These are phyloP conservation scores for Setomelanomma holmii DNA, from an alignment of 2,329 filamentous ascomycete species.

Conservation along the genomic window DNA sequence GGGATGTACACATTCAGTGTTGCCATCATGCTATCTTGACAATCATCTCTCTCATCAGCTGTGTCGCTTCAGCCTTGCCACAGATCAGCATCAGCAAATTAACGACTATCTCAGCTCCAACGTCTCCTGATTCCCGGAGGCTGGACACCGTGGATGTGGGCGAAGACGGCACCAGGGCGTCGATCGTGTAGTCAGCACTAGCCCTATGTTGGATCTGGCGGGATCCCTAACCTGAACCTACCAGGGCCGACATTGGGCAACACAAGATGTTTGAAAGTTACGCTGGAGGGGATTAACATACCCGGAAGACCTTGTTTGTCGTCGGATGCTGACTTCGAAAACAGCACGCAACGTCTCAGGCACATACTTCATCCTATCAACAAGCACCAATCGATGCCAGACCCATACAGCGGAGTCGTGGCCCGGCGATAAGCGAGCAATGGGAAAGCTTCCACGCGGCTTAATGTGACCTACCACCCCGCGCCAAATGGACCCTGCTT, in stretches of 20 bases:
- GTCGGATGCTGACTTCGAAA: not conserved
- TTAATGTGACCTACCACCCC: not conserved
- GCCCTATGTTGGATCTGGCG: not conserved
- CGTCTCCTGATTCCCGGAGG: not conserved
- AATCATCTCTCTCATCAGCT: not conserved
- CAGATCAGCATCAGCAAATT: constrained; percentile 1
- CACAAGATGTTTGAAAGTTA: constrained; percentile 1
- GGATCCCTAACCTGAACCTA: not conserved
- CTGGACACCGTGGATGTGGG: not conserved
- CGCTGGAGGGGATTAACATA: constrained; percentile 6
- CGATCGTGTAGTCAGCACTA: constrained; percentile 12
- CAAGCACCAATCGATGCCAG: not conserved
- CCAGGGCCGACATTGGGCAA: not conserved
- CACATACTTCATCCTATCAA: not conserved
- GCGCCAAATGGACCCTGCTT: not conserved
- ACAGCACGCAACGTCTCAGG: not conserved
- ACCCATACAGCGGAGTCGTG: not conserved
- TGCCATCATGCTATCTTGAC: not conserved
- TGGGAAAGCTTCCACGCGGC: not conserved
- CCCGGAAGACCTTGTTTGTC: not conserved
- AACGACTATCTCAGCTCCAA: not conserved
- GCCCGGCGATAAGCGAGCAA: not conserved
- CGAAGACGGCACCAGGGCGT: not conserved
- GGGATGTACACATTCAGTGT: not conserved
- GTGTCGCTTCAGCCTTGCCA: constrained; percentile 1